Evolutionary conservation across 2,329 filamentous ascomycete species (phyloP).

Genomic region (Reticulascus tulasneorum): DNA sequence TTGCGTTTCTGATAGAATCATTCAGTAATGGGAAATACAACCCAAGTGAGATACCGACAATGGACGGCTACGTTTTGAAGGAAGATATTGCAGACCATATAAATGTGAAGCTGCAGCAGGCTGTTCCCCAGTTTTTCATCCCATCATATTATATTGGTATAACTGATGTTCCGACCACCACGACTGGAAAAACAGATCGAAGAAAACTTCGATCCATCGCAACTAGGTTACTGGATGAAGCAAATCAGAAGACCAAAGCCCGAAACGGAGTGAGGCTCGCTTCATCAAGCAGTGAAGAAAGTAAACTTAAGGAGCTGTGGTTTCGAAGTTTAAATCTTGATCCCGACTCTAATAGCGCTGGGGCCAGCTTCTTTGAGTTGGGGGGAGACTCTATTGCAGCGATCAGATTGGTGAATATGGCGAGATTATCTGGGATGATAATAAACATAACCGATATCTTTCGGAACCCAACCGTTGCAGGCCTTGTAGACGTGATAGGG

Average conservation of each 20-base stretch:
- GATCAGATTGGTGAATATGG: constrained; percentile 17
- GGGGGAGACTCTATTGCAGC: constrained; percentile 21
- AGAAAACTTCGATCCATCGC: constrained; percentile 4
- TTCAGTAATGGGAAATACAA: too few species aligned
- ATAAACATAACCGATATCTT: constrained; percentile 12
- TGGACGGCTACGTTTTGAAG: background rate
- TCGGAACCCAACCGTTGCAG: constrained; percentile 2
- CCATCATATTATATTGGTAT: constrained; percentile 10
- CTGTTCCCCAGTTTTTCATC: constrained; percentile 5
- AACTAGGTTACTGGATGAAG: background rate
- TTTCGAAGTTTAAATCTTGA: background rate
- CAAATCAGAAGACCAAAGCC: constrained; percentile 1
- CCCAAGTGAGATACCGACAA: too few species aligned
- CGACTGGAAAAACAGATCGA: constrained; percentile 6
- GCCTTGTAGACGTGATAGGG: background rate
- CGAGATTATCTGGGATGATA: constrained; percentile 1
- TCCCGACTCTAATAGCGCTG: constrained; percentile 15
- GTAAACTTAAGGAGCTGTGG: constrained; percentile 5
- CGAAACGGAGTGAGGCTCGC: background rate
- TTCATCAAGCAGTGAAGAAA: background rate
- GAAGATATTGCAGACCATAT: background rate
- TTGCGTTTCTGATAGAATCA: background rate
- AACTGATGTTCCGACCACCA: constrained; percentile 1
- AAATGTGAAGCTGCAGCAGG: background rate
- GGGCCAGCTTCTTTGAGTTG: constrained; percentile 19